phyloP scores from a whole-genome alignment of 208 protist genomes.

The Trichomonas gallinae region DNA sequence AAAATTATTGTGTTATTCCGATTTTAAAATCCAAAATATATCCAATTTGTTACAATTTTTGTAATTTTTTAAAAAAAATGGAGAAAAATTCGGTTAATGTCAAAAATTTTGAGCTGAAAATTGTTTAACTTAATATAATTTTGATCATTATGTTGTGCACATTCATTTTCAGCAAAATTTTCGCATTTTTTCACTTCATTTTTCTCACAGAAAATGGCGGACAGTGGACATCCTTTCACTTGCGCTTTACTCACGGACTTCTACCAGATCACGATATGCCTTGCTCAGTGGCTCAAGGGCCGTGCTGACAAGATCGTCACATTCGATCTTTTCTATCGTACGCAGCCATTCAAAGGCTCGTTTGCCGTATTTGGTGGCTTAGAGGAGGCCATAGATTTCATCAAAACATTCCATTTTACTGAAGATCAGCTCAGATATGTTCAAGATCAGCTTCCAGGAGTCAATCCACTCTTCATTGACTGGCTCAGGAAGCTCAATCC shows the following conservation, averaged over 20 bases:
- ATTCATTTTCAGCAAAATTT: too few species aligned
- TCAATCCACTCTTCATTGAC: background rate
- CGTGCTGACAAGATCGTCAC: background rate
- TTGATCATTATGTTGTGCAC: too few species aligned
- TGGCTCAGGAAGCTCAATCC: conserved; percentile 29
- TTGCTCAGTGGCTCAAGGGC: background rate
- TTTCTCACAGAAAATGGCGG: background rate
- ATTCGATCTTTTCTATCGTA: conserved; percentile 14
- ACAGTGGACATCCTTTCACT: background rate
- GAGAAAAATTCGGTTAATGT: too few species aligned
- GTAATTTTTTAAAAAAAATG: too few species aligned
- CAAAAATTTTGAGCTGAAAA: too few species aligned
- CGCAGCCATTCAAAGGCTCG: background rate
- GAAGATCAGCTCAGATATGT: conserved; percentile 27
- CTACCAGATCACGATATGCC: background rate
- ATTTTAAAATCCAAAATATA: too few species aligned
- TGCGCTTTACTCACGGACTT: background rate
- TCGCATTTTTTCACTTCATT: background rate
- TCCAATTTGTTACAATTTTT: too few species aligned
- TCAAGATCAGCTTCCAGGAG: background rate
- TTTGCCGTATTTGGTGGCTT: conserved; percentile 38
- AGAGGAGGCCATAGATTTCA: conserved; percentile 25
- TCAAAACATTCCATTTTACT: conserved; percentile 26
- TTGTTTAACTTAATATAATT: too few species aligned
- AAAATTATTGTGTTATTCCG: too few species aligned